Conservation (phyloP, 352 stramenopile genomes). For the Globisporangium polare region DNA sequence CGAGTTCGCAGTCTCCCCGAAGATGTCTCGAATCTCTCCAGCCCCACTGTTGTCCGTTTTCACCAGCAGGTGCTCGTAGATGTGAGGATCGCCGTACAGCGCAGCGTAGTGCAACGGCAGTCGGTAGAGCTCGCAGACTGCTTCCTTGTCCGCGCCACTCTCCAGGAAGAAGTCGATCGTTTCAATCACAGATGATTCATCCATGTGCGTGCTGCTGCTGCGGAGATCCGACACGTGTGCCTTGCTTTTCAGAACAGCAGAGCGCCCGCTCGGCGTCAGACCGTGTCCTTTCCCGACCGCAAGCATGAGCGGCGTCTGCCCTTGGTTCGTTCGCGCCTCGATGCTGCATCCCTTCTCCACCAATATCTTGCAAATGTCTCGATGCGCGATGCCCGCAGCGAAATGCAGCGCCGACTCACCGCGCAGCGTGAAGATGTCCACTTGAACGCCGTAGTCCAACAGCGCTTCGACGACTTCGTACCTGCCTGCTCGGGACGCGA, state of each 20-base stretch:
- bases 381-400: slow-evolving; percentile 57
- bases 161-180: slow-evolving; percentile 77
- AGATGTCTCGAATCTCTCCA: slow-evolving; percentile 59
- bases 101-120: slow-evolving; percentile 76
- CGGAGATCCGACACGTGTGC: slow-evolving; percentile 34
- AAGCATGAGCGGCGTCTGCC: slow-evolving; percentile 75
- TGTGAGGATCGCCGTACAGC: slow-evolving; percentile 48
- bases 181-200: slow-evolving; percentile 51
- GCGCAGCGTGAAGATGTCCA: slow-evolving; percentile 54
- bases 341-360: slow-evolving; percentile 68
- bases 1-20: slow-evolving; percentile 47
- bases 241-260: slow-evolving; percentile 21
- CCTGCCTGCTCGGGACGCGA: slow-evolving; percentile 65
- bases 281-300: slow-evolving; percentile 50
- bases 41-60: slow-evolving; percentile 43
- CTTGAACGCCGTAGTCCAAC: slow-evolving; percentile 74
- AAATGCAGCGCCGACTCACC: slow-evolving; percentile 82
- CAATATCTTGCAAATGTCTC: slow-evolving; percentile 59
- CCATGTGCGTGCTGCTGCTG: slow-evolving; percentile 40
- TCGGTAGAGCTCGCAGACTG: slow-evolving; percentile 66
- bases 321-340: slow-evolving; percentile 63
- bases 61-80: slow-evolving; percentile 49
- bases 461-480: slow-evolving; percentile 74
- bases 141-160: slow-evolving; percentile 47
- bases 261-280: slow-evolving; percentile 26